phyloP scores from a whole-genome alignment of 1,139 yeast genomes.

The Candida pseudocylindracea region DNA sequence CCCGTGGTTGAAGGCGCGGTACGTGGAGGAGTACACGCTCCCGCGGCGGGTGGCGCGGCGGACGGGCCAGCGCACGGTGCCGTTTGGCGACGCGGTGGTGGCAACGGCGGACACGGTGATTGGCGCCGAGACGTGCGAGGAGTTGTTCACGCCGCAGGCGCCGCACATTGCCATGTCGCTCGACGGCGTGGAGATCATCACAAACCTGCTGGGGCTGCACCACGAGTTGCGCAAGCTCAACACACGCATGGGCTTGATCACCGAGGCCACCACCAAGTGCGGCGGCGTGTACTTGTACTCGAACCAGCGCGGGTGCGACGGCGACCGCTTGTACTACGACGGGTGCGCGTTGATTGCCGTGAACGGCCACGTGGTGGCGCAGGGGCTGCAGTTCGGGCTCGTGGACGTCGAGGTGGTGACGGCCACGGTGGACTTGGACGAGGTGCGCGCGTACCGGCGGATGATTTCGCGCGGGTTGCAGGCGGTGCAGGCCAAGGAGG shows the following conservation, averaged over 20 bases:
- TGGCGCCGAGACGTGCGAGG: conserved; percentile 97
- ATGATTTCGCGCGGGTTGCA: conserved; percentile 67
- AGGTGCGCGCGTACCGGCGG: conserved; percentile 65
- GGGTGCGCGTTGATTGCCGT: conserved; percentile 91
- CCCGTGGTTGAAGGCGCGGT: conserved; percentile 71
- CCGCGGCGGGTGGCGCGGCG: conserved; percentile 45
- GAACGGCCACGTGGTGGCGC: conserved; percentile 81
- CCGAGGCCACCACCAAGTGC: conserved; percentile 84
- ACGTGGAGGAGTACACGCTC: conserved; percentile 46
- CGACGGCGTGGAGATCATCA: conserved; percentile 90
- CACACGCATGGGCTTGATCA: conserved; percentile 63
- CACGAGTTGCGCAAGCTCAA: conserved; percentile 83
- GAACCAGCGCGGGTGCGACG: conserved; percentile 95
- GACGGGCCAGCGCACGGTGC: conserved; percentile 43
- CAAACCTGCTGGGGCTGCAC: conserved; percentile 91
- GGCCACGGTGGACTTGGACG: conserved; percentile 86
- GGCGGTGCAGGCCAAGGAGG: conserved; percentile 23
- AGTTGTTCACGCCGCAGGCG: conserved; percentile 83
- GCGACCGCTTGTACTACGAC: conserved; percentile 88
- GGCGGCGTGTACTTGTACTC: conserved; percentile 91
- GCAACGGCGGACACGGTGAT: conserved; percentile 68
- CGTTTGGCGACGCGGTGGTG: conserved; percentile 79
- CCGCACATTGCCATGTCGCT: conserved; percentile 85
- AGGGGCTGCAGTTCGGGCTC: conserved; percentile 75
- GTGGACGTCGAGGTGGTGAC: conserved; percentile 82